phyloP scores from a whole-genome alignment of 192 early-diverging fungal genomes.

The Kappamyces sp. region DNA sequence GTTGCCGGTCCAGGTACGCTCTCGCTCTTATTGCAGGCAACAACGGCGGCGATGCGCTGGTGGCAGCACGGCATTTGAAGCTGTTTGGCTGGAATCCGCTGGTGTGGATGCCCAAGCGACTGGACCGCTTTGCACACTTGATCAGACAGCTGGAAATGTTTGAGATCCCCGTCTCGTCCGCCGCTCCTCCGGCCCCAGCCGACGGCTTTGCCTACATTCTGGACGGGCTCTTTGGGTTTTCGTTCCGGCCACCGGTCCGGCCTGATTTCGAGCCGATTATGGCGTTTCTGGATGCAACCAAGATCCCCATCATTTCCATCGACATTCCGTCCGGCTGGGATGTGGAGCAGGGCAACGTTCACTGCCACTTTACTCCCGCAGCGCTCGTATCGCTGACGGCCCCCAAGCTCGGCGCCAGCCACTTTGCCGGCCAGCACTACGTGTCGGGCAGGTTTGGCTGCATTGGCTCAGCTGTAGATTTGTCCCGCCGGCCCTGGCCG shows the following conservation, averaged over 20 bases:
- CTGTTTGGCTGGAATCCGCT: constrained; percentile 83
- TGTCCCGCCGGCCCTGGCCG: constrained; percentile 66
- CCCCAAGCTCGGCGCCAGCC: constrained; percentile 72
- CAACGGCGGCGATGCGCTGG: constrained; percentile 95
- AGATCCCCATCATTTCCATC: constrained; percentile 60
- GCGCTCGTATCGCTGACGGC: constrained; percentile 89
- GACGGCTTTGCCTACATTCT: constrained; percentile 8
- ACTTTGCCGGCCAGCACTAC: constrained; percentile 70
- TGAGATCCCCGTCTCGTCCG: neutral
- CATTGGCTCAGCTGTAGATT: constrained; percentile 84
- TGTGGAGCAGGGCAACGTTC: constrained; percentile 68
- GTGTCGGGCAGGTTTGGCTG: neutral
- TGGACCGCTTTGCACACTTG: constrained; percentile 28
- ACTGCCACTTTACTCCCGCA: constrained; percentile 50
- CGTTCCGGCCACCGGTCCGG: constrained; percentile 67
- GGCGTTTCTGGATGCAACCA: constrained; percentile 17
- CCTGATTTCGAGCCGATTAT: constrained; percentile 40
- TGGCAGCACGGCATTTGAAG: constrained; percentile 82
- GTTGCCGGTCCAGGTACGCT: constrained; percentile 19
- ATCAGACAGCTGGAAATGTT: constrained; percentile 13
- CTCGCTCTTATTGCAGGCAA: constrained; percentile 64
- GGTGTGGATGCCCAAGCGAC: constrained; percentile 78
- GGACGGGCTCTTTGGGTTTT: constrained; percentile 20
- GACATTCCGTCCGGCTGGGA: constrained; percentile 97
- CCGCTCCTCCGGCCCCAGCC: no score